These are phyloP conservation scores for Saksenaea oblongispora DNA, from an alignment of 371 early-diverging fungal species.

Conservation along the genomic window DNA sequence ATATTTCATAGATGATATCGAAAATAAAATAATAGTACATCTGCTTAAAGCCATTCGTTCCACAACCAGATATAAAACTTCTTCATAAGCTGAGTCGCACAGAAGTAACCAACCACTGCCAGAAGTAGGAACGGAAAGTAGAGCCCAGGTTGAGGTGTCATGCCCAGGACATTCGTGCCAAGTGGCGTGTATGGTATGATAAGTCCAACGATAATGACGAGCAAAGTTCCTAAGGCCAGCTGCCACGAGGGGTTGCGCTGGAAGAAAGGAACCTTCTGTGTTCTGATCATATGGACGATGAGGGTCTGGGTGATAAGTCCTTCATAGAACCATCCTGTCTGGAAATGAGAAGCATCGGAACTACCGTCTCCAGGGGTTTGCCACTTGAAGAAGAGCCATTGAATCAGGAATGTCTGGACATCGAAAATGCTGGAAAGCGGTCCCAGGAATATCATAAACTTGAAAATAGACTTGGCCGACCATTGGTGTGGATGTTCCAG, in stretches of 20 bases:
- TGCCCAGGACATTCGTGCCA: slow-evolving; percentile 13
- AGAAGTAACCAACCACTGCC: slow-evolving; percentile 23
- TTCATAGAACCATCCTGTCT: slow-evolving; percentile 38
- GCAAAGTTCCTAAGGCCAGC: background rate
- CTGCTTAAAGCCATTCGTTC: slow-evolving; percentile 11
- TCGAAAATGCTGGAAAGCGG: slow-evolving; percentile 44
- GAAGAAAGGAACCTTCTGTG: slow-evolving; percentile 38
- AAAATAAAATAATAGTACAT: too few relatives aligned
- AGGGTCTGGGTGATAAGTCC: slow-evolving; percentile 37
- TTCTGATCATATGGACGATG: slow-evolving; percentile 43
- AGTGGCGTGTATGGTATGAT: slow-evolving; percentile 18
- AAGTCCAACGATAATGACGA: slow-evolving; percentile 5
- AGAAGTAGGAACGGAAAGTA: slow-evolving; percentile 28
- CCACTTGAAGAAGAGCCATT: slow-evolving; percentile 35
- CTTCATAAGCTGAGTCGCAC: slow-evolving; percentile 24
- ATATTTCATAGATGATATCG: too few relatives aligned
- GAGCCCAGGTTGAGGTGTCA: slow-evolving; percentile 23
- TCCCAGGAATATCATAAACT: slow-evolving; percentile 45
- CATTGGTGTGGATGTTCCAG: slow-evolving; percentile 35
- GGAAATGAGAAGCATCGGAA: slow-evolving; percentile 17
- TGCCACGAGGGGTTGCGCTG: slow-evolving; percentile 26
- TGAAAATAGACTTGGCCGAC: slow-evolving; percentile 33
- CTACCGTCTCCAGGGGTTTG: slow-evolving; percentile 15
- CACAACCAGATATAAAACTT: slow-evolving; percentile 14
- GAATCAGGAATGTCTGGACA: slow-evolving; percentile 32